These are phyloP conservation scores for Helianthus tuberosus DNA, from an alignment of 129 eudicot genomes.

Conservation along the genomic window DNA sequence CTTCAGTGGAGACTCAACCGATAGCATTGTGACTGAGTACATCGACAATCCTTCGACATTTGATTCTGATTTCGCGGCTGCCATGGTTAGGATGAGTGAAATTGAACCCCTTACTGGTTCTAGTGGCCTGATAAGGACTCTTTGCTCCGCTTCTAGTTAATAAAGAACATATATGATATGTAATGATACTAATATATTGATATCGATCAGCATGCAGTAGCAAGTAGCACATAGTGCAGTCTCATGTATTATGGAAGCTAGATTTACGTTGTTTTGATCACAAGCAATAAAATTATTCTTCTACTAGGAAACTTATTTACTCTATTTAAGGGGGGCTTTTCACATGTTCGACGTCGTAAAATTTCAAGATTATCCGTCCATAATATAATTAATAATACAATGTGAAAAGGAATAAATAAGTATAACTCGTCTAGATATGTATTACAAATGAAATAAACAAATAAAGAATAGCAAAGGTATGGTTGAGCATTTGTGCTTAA, in stretches of 20 bases:
- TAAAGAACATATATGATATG: neutral
- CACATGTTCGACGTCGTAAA: no score
- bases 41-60: slow-evolving; percentile 41
- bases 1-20: slow-evolving; percentile 56
- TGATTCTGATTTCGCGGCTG: slow-evolving; percentile 49
- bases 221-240: no score
- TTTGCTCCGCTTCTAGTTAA: slow-evolving; percentile 38
- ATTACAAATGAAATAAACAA: no score
- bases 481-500: no score
- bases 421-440: no score
- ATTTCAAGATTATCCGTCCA: no score
- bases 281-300: neutral
- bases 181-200: neutral
- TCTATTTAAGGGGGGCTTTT: no score
- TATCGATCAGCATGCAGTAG: neutral
- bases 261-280: neutral
- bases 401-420: no score
- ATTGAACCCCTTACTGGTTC: slow-evolving; percentile 44
- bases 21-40: slow-evolving; percentile 50
- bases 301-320: no score
- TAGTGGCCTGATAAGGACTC: slow-evolving; percentile 49
- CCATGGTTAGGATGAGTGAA: slow-evolving; percentile 69
- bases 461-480: no score
- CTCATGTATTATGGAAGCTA: neutral
- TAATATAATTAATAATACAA: no score